phyloP scores from a whole-genome alignment of 1,284 basidiomycete genomes.

The Ganoderma sp. region DNA sequence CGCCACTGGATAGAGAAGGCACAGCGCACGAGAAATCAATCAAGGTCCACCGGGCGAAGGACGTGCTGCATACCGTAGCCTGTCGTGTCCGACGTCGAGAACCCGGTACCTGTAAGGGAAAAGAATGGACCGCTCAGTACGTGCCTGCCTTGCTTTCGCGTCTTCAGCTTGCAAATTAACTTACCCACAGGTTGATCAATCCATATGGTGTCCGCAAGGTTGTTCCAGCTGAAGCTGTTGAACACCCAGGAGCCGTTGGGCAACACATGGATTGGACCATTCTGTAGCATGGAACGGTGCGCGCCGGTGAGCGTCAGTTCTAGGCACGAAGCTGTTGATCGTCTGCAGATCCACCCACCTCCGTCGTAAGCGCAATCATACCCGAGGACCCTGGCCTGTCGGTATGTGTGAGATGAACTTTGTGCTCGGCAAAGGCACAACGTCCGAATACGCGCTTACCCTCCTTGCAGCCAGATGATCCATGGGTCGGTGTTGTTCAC shows the following conservation, averaged over 20 bases:
- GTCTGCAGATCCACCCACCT: slow-evolving; percentile 47
- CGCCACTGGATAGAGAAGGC: slow-evolving; percentile 46
- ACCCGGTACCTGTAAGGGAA: slow-evolving; percentile 56
- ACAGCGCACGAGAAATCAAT: background rate
- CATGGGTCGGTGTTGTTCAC: slow-evolving; percentile 57
- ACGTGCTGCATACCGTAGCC: slow-evolving; percentile 23
- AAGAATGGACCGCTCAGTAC: slow-evolving; percentile 9
- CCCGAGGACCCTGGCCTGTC: slow-evolving; percentile 70
- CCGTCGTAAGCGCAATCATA: slow-evolving; percentile 66
- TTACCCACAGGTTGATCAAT: slow-evolving; percentile 68
- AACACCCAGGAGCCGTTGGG: slow-evolving; percentile 54
- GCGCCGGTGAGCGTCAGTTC: background rate
- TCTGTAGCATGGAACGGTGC: slow-evolving; percentile 47
- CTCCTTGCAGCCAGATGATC: slow-evolving; percentile 80
- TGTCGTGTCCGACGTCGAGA: slow-evolving; percentile 64
- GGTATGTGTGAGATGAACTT: slow-evolving; percentile 1
- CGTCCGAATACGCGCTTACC: slow-evolving; percentile 30
- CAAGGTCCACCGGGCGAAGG: background rate
- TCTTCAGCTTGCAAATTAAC: background rate
- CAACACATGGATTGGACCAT: slow-evolving; percentile 68
- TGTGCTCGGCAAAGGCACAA: background rate
- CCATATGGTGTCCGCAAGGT: slow-evolving; percentile 69
- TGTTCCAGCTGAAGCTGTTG: slow-evolving; percentile 65
- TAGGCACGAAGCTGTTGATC: background rate
- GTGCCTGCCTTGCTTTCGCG: slow-evolving; percentile 9